Conservation (phyloP, 805 yeast genomes). For the Candida odintsovae region DNA sequence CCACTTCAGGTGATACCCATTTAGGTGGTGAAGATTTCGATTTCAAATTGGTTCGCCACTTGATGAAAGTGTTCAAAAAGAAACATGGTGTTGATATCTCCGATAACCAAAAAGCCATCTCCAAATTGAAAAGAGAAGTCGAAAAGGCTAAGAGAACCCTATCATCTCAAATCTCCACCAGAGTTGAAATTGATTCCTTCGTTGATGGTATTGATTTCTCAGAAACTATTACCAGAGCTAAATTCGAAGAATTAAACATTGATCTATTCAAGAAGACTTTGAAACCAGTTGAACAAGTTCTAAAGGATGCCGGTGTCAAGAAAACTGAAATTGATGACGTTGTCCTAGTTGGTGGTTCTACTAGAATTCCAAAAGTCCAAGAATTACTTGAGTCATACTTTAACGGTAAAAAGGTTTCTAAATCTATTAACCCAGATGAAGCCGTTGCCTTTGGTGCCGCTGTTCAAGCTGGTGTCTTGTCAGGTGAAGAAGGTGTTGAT, state of each 20-base stretch:
- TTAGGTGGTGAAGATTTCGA: constrained; percentile 98
- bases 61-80: constrained; percentile 84
- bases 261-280: constrained; percentile 91
- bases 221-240: constrained; percentile 94
- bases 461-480: constrained; percentile 95
- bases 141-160: constrained; percentile 97
- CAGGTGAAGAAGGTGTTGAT: constrained; percentile 93
- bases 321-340: constrained; percentile 89
- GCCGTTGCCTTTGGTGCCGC: constrained; percentile 99
- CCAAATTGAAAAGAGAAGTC: constrained; percentile 94
- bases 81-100: constrained; percentile 83
- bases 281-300: constrained; percentile 93
- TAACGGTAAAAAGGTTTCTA: constrained; percentile 92
- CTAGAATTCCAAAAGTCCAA: constrained; percentile 98
- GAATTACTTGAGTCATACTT: constrained; percentile 85
- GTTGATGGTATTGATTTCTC: constrained; percentile 93
- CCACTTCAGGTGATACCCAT: constrained; percentile 95
- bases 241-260: constrained; percentile 93
- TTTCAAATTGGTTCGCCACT: constrained; percentile 81
- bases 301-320: constrained; percentile 87
- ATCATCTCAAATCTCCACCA: constrained; percentile 91
- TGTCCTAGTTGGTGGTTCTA: constrained; percentile 98
- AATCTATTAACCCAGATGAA: constrained; percentile 98
- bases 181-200: constrained; percentile 94
- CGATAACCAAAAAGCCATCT: constrained; percentile 77